These are phyloP conservation scores for Blastobotrys americana DNA, from an alignment of 805 yeast species.

Conservation along the genomic window DNA sequence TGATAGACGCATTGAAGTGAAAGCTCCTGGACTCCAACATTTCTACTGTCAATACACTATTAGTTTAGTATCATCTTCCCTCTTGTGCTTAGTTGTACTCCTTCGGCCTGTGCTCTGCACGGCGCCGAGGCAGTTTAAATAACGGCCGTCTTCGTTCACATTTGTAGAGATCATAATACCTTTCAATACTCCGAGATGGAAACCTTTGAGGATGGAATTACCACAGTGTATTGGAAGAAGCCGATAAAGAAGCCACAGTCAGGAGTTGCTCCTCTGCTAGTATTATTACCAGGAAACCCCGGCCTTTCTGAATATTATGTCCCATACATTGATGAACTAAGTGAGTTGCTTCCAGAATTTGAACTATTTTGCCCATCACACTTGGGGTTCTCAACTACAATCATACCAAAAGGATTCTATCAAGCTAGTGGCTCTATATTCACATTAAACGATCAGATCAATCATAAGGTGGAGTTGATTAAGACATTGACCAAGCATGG, in stretches of 20 bases:
- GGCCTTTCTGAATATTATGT: conserved; percentile 61
- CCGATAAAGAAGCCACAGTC: neutral
- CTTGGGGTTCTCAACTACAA: conserved; percentile 41
- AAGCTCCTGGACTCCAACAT: too few species aligned
- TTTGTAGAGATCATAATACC: too few species aligned
- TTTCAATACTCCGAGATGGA: neutral
- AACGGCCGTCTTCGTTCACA: neutral
- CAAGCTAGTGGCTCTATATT: neutral
- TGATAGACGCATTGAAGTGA: neutral
- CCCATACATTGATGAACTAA: conserved; percentile 43
- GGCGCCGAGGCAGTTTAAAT: neutral
- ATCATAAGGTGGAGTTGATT: conserved; percentile 1
- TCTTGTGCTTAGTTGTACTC: too few species aligned
- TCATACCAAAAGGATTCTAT: neutral
- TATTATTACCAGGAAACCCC: conserved; percentile 72
- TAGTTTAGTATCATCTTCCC: too few species aligned
- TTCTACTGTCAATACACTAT: too few species aligned
- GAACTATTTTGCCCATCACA: conserved; percentile 59
- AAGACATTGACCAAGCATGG: neutral
- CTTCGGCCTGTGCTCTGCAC: too few species aligned
- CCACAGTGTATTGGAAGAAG: neutral
- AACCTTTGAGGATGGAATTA: neutral
- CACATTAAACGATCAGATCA: conserved; percentile 1
- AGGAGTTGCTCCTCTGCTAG: conserved; percentile 35
- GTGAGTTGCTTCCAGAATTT: conserved; percentile 36